Evolutionary conservation across 2,329 filamentous ascomycete genomes (phyloP).

Genomic region (Alternaria viburni): DNA sequence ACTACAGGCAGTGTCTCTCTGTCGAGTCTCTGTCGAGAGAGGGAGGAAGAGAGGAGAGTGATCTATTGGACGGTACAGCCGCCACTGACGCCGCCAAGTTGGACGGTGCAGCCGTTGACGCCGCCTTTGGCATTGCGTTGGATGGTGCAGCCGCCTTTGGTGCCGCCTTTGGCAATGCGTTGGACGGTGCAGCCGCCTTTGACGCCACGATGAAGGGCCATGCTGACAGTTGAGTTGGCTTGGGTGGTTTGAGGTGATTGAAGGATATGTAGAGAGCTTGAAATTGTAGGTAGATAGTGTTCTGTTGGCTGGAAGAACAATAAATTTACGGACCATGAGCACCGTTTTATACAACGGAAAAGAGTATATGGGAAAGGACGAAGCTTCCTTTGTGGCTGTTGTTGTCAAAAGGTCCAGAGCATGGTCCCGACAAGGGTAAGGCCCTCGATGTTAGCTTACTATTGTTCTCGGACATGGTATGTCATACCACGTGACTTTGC

Average conservation of each 20-base stretch:
- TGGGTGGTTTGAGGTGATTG: slow-evolving; percentile 13
- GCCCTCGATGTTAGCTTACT: not conserved
- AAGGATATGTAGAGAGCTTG: slow-evolving; percentile 16
- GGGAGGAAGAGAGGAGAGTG: no score
- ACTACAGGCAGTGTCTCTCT: not conserved
- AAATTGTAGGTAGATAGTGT: slow-evolving; percentile 21
- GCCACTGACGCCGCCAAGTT: not conserved
- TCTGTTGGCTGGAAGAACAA: slow-evolving; percentile 14
- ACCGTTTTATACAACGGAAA: slow-evolving; percentile 19
- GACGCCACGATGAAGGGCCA: slow-evolving; percentile 4
- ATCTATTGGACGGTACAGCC: not conserved
- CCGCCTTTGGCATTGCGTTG: not conserved
- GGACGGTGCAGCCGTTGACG: not conserved
- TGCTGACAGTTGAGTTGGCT: slow-evolving; percentile 16
- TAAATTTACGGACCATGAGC: not conserved
- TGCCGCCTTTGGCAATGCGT: not conserved
- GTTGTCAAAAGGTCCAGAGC: not conserved
- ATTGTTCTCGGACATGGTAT: not conserved
- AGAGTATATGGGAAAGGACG: not conserved
- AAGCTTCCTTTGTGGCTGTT: not conserved
- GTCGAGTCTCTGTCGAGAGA: not conserved
- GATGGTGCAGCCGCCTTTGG: not conserved
- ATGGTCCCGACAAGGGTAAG: not conserved
- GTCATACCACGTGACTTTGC: not conserved
- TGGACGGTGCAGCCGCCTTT: slow-evolving; percentile 11